Evolutionary conservation across 306 rosid species (phyloP), one percentile per base, ranked within the genome.

Genomic region (Morella rubra): DNA sequence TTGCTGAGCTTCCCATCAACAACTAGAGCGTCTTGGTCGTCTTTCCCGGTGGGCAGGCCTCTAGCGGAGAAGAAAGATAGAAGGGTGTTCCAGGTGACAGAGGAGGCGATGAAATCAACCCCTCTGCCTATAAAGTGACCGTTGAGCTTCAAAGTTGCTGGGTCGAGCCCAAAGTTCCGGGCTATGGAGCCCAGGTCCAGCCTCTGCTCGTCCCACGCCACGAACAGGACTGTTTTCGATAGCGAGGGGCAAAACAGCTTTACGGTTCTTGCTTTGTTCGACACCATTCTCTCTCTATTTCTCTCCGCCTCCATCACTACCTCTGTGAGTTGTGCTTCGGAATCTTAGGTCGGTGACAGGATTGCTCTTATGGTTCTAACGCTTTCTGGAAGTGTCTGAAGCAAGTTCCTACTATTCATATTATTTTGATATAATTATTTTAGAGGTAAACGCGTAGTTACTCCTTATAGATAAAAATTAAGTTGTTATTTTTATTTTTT

Each of bases 61-160:
- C 83, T 91, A 44, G 83, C 50, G 20, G 93, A 83, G 79, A 94
- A 94, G 88, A 89, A 94, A 80, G 95, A 85, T 16, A 91, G 88
- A 8, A 91, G 87, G 16, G 93, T 82, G 0, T 81, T 89, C 98
- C 98, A 94, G 60, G 93, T 94, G 1, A 94, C 83, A 15, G 91
- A 90, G 45, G 88, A 83, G 11, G 98, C 75, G 4, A 94, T 41
- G 19, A 89, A 79, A 72, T 91, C 94, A 15, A 59, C 1, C 4
- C 94, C 98, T 82, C 92, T 85, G 79, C 94, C 72, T 44, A 94
- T 81, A 61, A 90, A 94, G 90, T 89, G 85, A 22, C 90, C 90
- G 37, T 94, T 94, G 54, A 94, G 87, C 83, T 69, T 94, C 74
- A 94, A 5, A 47, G 97, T 82, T n/a, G 84, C 74, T 7, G 97